Evolutionary conservation across 208 protist genomes (phyloP), one percentile per base, ranked within the genome.

Genomic region (Crithidia bombi): DNA sequence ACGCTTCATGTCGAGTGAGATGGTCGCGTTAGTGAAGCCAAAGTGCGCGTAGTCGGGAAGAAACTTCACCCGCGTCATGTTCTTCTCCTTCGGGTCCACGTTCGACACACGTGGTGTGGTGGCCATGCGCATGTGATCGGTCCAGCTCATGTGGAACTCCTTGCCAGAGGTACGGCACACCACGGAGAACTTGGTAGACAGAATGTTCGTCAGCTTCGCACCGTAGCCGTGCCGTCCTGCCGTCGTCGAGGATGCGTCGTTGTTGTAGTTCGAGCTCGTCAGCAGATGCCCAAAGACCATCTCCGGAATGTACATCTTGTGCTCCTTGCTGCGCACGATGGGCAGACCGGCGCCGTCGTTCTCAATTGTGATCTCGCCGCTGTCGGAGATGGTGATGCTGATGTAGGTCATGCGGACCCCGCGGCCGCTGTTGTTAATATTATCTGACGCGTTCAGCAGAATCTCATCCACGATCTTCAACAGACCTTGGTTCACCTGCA

Each of bases 381-480:
- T 80, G 21, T 86, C 78, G 57, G 98, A 89, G 75, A 99, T 98
- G 50, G 54, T 65, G 32, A 99, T 96, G 66, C 83, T 80, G 70
- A 99, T 94, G 75, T 90, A 94, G 30, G 94, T 96, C 85, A 95
- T 94, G 50, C 75, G 65, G 5, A 36, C 47, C 4, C 52, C 32
- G 23, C 79, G 78, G 23, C 79, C 67, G 54, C 85, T 84, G 78
- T 95, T 96, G 49, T 79, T 85, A 58, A 97, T 92, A 82, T 99
- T 98, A 85, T 99, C 98, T 0, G 97, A 92, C 3, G 98, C 97
- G 81, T 99, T 99, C 10, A 99, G 92, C 11, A 99, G 69, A 55
- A 99, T 98, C 81, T 99, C 98, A 83, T 99, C 98, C 30, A 99
- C 98, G 36, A 99, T 98, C 83, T 99, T 99, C 19, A 97, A 87